phyloP scores from a whole-genome alignment of 768 basidiomycete species.

The Naematelia encephala region DNA sequence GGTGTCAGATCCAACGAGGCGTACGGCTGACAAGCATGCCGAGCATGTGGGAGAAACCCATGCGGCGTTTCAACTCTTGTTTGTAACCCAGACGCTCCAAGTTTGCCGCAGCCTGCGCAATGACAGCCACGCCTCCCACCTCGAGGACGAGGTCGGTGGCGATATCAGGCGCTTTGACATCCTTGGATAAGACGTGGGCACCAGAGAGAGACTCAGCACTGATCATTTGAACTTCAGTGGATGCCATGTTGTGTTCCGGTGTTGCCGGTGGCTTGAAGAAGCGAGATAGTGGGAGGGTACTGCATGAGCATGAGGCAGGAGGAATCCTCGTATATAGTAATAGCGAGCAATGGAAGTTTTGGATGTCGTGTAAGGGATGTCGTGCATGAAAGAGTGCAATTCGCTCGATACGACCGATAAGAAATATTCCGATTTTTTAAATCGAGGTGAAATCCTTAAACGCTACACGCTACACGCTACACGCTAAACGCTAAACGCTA shows the following conservation, averaged over 20 bases:
- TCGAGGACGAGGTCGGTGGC: background rate
- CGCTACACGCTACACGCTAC: too few relatives aligned
- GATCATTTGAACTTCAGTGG: background rate
- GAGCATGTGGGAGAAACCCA: slow-evolving; percentile 1
- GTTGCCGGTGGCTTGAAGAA: too few relatives aligned
- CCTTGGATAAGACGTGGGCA: background rate
- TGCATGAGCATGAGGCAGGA: too few relatives aligned
- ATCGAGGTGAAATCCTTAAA: too few relatives aligned
- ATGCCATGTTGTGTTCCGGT: too few relatives aligned
- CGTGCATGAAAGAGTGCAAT: too few relatives aligned
- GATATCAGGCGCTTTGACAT: background rate
- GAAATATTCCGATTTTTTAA: too few relatives aligned
- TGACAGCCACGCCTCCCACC: background rate
- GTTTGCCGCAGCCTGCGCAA: background rate
- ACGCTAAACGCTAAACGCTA: background rate
- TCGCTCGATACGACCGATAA: too few relatives aligned
- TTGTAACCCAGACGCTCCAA: background rate
- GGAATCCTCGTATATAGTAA: too few relatives aligned
- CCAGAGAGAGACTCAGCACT: background rate
- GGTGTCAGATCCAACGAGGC: background rate
- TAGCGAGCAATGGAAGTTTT: too few relatives aligned
- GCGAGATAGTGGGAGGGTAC: too few relatives aligned
- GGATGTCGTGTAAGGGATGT: too few relatives aligned
- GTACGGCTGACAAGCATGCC: slow-evolving; percentile 3
- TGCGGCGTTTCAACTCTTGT: background rate